Conservation (phyloP, 2,329 filamentous ascomycete species). For the Penicillium sp. region DNA sequence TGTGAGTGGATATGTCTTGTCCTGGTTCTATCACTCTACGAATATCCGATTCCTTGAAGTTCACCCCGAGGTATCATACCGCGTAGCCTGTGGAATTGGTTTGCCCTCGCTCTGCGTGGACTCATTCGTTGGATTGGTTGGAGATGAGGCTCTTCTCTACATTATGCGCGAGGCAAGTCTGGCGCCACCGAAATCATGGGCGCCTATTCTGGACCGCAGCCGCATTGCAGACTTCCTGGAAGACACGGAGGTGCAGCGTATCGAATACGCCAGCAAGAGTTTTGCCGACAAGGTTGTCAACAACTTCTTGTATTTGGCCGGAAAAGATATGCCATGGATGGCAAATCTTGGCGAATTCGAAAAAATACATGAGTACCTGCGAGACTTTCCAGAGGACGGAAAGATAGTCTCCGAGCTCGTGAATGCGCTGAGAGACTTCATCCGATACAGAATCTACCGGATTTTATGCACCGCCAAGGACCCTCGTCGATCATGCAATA, state of each 20-base stretch:
- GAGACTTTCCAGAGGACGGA: constrained; percentile 14
- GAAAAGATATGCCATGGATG: constrained; percentile 44
- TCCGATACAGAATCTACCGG: constrained; percentile 34
- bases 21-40: constrained; percentile 59
- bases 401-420: constrained; percentile 25
- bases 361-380: constrained; percentile 29
- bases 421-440: constrained; percentile 32
- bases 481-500: constrained; percentile 6
- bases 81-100: constrained; percentile 53
- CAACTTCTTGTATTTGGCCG: constrained; percentile 36
- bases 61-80: constrained; percentile 63
- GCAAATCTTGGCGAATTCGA: constrained; percentile 30
- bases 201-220: constrained; percentile 45
- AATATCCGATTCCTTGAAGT: constrained; percentile 65
- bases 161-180: constrained; percentile 23
- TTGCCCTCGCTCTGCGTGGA: constrained; percentile 39
- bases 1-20: constrained; percentile 52
- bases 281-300: constrained; percentile 53
- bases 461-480: constrained; percentile 4
- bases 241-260: constrained; percentile 58
- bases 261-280: constrained; percentile 61
- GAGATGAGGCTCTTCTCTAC: constrained; percentile 59
- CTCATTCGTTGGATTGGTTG: constrained; percentile 64
- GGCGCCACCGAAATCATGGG: constrained; percentile 5
- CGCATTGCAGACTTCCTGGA: constrained; percentile 53